Evolutionary conservation across 352 stramenopile genomes (phyloP), one percentile per base, ranked within the genome.

Genomic region (Phytophthora constricta): DNA sequence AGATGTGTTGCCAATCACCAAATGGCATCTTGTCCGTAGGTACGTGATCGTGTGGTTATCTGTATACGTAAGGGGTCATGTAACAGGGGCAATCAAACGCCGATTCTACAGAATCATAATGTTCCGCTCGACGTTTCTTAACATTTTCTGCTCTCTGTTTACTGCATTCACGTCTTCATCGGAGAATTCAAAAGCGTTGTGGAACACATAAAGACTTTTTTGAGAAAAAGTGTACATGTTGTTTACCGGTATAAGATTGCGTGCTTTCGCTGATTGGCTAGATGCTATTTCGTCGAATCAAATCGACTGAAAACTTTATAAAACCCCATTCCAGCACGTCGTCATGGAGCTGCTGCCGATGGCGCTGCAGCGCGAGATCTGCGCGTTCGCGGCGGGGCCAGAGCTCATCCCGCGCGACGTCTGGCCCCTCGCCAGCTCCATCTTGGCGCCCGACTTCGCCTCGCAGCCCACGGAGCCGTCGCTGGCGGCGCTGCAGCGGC

Each of bases 321-420:
- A 17, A n/a, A 28, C 7, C n/a, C 5, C 19, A 51, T 33, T 8
- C n/a, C 10, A 42, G 4, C 34, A 42, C 4, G 3, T 47, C 4
- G 14, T 23, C 41, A 80, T 80, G 72, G 61, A 77, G 22, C 49
- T 53, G 26, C 45, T 80, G 9, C 72, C 72, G 19, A 20, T 67
- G 42, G 68, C 69, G 45, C 45, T 74, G 2, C 59, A 80, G 52
- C 65, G 66, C 11, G 72, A 80, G 63, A 79, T 83, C 64, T 72
- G 70, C 58, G 56, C 66, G 34, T 73, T 70, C 50, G 72, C 72
- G 11, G 57, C 58, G 45, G 77, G 64, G 26, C 72, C 77, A 4
- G 65, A 79, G 61, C 74, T 86, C 17, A 63, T 83, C 23, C 77
- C 74, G 23, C 53, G 61, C 5, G 53, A 65, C 5, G n/a, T 66